Evolutionary conservation across 352 stramenopile species (phyloP).

Genomic region (Phytophthora europaea): DNA sequence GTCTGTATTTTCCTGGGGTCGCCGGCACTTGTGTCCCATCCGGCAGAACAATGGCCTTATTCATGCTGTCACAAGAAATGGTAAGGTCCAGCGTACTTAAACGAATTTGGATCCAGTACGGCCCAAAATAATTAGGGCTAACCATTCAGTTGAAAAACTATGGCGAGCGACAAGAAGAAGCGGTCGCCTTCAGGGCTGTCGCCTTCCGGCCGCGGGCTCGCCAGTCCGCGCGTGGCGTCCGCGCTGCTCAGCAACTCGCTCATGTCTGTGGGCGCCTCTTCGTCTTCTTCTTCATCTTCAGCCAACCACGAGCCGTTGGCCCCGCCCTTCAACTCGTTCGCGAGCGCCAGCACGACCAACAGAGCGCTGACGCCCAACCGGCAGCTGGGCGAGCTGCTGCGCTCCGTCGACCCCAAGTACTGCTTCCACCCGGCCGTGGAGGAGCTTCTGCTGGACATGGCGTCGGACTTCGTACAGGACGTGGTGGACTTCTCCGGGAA

Average conservation of each 20-base stretch:
- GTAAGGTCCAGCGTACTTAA: too few species aligned
- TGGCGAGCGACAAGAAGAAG: slow-evolving; percentile 45
- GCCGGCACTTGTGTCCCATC: too few species aligned
- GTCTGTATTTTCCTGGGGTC: too few species aligned
- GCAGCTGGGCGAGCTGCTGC: slow-evolving; percentile 73
- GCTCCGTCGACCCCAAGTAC: slow-evolving; percentile 76
- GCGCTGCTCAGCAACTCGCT: slow-evolving; percentile 24
- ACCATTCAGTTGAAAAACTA: slow-evolving; percentile 24
- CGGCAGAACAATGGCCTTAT: too few species aligned
- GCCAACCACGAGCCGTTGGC: slow-evolving; percentile 35
- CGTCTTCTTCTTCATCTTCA: not conserved
- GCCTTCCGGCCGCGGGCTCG: slow-evolving; percentile 7
- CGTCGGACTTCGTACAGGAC: slow-evolving; percentile 80
- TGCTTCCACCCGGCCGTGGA: slow-evolving; percentile 84
- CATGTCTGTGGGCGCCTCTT: slow-evolving; percentile 8
- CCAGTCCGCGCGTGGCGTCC: slow-evolving; percentile 21
- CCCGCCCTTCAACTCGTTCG: slow-evolving; percentile 51
- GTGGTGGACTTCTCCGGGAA: slow-evolving; percentile 75
- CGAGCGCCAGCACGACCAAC: slow-evolving; percentile 50
- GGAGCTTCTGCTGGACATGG: slow-evolving; percentile 87
- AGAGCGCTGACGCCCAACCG: slow-evolving; percentile 77
- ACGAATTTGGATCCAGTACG: too few species aligned
- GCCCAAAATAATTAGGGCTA: not conserved
- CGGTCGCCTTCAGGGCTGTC: slow-evolving; percentile 13
- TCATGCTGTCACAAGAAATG: too few species aligned